Evolutionary conservation across 1,284 basidiomycete species (phyloP), one percentile per base, ranked within the genome.

Genomic region (Rhizopogon hawkerae): DNA sequence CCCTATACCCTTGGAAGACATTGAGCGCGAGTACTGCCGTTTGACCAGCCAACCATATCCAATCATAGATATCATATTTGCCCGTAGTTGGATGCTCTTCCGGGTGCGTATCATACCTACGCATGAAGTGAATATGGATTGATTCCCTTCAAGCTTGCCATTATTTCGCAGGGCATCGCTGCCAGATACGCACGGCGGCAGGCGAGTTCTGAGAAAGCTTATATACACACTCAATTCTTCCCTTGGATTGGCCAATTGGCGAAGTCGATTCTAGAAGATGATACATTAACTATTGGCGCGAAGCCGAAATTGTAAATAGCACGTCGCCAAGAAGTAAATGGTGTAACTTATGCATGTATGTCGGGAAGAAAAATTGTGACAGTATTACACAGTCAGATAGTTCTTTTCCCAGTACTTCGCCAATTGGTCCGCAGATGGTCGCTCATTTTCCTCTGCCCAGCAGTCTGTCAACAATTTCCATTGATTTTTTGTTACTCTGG

Each of bases 81-180:
- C 81, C 10, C 78, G 83, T 14, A 91, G 89, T 54, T 95, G 91
- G 85, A 89, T 89, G 73, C 69, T 93, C 43, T 92, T 93, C 71
- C 74, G 91, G 46, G 86, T 92, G 60, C 56, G 83, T 67, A 9
- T 38, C n/a, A 35, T 37, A 29, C 21, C 47, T 33, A 7, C 34
- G 29, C 8, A 26, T 48, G 36, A 18, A n/a, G 45, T 21, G 2
- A 41, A 46, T 35, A 47, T 14, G 38, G 18, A 16, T 41, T 38
- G 31, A 47, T 41, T 34, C 44, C 39, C 38, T 41, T 55, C 45
- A 55, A 92, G 85, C 69, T 90, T 35, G 79, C 91, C 0, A 81
- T 98, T 53, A 97, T 97, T 57, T 73, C 81, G 0, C 94, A 98
- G 69, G 94, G 94, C 2, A 95, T 98, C 53, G 91, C 93, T 1